Evolutionary conservation across 805 yeast species (phyloP).

Genomic region (Cyberlindnera suaveolens): DNA sequence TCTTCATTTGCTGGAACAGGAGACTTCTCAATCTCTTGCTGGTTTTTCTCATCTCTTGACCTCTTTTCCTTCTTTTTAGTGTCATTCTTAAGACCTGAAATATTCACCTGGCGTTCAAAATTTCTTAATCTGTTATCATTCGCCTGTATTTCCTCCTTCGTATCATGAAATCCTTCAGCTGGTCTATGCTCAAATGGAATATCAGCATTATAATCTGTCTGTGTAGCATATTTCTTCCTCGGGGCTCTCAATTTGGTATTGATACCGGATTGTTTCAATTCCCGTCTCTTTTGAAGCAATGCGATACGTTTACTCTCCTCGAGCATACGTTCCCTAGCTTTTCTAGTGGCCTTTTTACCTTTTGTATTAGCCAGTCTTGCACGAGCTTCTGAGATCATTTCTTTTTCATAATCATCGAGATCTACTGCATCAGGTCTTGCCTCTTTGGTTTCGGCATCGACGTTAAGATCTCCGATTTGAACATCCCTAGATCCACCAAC

Average conservation of each 20-base stretch:
- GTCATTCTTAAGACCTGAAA: slow-evolving; percentile 37
- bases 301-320: slow-evolving; percentile 76
- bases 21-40: slow-evolving; percentile 18
- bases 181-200: slow-evolving; percentile 75
- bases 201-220: slow-evolving; percentile 78
- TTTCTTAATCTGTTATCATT: slow-evolving; percentile 32
- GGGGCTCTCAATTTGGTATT: slow-evolving; percentile 41
- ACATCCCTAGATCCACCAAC: slow-evolving; percentile 30
- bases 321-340: slow-evolving; percentile 76
- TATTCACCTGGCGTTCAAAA: slow-evolving; percentile 40
- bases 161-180: slow-evolving; percentile 61
- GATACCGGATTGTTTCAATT: slow-evolving; percentile 74
- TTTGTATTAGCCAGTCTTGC: slow-evolving; percentile 88
- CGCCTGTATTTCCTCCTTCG: slow-evolving; percentile 44
- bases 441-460: slow-evolving; percentile 69
- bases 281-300: slow-evolving; percentile 71
- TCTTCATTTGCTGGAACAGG: slow-evolving; percentile 6
- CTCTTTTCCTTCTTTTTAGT: slow-evolving; percentile 28
- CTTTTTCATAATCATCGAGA: slow-evolving; percentile 81
- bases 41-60: slow-evolving; percentile 21
- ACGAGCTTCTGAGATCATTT: slow-evolving; percentile 91
- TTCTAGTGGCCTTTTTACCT: slow-evolving; percentile 91
- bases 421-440: slow-evolving; percentile 78
- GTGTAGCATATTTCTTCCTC: slow-evolving; percentile 48
- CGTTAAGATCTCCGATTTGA: slow-evolving; percentile 52